Evolutionary conservation across 495 filamentous ascomycete species (phyloP).

Genomic region (Pyronema omphalodes): DNA sequence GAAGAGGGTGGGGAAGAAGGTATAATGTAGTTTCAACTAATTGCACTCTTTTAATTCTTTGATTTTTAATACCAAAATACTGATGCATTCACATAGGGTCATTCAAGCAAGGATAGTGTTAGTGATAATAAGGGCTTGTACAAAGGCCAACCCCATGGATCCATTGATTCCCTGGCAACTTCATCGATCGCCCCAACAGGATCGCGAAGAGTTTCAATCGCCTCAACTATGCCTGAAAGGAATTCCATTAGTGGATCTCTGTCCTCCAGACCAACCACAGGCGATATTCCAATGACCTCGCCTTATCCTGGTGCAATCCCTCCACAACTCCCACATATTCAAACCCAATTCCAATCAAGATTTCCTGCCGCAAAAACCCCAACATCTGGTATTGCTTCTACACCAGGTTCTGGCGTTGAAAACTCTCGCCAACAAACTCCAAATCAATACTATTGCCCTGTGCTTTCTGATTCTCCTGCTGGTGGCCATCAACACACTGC

Average conservation of each 20-base stretch:
- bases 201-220: too few relatives aligned
- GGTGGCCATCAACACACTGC: too few relatives aligned
- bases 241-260: not conserved
- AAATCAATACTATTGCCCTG: not conserved
- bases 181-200: too few relatives aligned
- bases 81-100: slow-evolving; percentile 1
- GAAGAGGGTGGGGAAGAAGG: slow-evolving; percentile 4
- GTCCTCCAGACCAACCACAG: not conserved
- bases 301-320: not conserved
- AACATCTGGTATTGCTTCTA: not conserved
- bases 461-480: not conserved
- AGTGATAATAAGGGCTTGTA: not conserved
- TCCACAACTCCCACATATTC: slow-evolving; percentile 1
- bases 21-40: slow-evolving; percentile 2
- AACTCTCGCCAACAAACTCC: not conserved
- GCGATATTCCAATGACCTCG: not conserved
- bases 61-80: not conserved
- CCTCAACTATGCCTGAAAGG: not conserved
- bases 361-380: not conserved
- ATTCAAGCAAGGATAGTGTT: not conserved
- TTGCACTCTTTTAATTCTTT: not conserved
- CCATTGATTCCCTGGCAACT: too few relatives aligned
- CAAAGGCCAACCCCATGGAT: too few relatives aligned
- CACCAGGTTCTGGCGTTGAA: not conserved
- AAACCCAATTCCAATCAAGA: slow-evolving; percentile 1